A percentile compares a stretch with the other conserved stretches of the same genome.
Evolutionary conservation across 208 protist species (phyloP).

Genomic region (Leishmania mexicana): DNA sequence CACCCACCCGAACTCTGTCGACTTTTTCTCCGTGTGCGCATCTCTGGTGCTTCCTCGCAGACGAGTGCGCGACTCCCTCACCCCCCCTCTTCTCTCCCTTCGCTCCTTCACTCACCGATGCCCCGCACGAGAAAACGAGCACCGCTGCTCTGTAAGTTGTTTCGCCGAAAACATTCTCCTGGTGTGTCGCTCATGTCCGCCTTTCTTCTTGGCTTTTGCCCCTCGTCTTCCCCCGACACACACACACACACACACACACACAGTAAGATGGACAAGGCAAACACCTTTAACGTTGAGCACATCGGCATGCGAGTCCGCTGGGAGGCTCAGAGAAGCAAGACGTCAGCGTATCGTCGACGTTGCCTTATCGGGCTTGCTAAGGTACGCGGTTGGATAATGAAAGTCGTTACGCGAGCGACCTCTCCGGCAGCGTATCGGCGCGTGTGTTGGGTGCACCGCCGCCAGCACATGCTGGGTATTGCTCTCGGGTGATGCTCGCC

Average conservation of each 20-base stretch:
- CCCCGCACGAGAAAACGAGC: too few species aligned
- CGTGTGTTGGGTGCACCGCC: not conserved
- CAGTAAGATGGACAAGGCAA: not conserved
- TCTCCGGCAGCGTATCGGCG: not conserved
- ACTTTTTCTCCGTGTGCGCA: not conserved
- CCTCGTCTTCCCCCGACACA: too few species aligned
- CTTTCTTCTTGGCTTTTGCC: too few species aligned
- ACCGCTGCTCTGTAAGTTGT: too few species aligned
- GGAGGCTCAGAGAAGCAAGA: not conserved
- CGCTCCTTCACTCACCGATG: not conserved
- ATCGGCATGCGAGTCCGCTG: not conserved
- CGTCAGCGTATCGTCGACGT: not conserved
- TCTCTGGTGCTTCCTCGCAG: not conserved
- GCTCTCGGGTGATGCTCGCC: not conserved
- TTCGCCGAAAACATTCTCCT: too few species aligned
- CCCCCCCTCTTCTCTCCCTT: too few species aligned
- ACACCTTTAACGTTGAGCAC: not conserved
- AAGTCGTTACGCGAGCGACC: not conserved
- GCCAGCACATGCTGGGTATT: not conserved
- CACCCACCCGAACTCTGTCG: too few species aligned
- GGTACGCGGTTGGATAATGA: not conserved
- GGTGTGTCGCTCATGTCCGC: too few species aligned
- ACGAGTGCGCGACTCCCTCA: not conserved
- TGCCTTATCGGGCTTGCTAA: not conserved
- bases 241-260: too few species aligned